phyloP scores from a whole-genome alignment of 768 basidiomycete genomes.

The Suillus americanus region DNA sequence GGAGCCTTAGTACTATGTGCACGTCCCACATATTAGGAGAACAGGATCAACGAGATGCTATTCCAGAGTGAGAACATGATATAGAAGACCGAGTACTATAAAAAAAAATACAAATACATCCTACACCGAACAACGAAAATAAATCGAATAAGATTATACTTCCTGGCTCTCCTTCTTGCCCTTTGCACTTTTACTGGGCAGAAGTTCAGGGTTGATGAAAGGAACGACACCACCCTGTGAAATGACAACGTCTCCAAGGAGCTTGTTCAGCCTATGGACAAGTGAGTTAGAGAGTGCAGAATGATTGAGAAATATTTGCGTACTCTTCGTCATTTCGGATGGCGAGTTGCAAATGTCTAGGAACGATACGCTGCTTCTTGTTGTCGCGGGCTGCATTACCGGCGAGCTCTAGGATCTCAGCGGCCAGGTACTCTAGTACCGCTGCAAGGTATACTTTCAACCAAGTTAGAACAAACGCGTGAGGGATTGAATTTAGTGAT shows the following conservation, averaged over 20 bases:
- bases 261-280: constrained; percentile 33
- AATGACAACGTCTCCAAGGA: constrained; percentile 52
- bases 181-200: constrained; percentile 52
- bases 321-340: constrained; percentile 63
- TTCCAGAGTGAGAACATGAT: constrained; percentile 15
- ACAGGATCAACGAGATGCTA: background rate
- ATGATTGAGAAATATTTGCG: constrained; percentile 1
- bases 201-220: constrained; percentile 49
- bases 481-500: background rate
- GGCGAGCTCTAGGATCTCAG: constrained; percentile 64
- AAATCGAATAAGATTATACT: constrained; percentile 29
- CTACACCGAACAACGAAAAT: constrained; percentile 24
- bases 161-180: constrained; percentile 54
- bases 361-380: constrained; percentile 63
- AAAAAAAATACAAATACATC: constrained; percentile 27
- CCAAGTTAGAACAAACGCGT: background rate
- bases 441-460: constrained; percentile 56
- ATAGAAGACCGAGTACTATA: constrained; percentile 27
- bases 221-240: constrained; percentile 63
- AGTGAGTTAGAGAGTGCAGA: background rate
- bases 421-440: constrained; percentile 61
- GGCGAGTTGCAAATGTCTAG: constrained; percentile 64
- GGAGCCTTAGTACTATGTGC: too few species aligned
- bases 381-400: constrained; percentile 56
- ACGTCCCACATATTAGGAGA: background rate